phyloP scores from a whole-genome alignment of 1,284 basidiomycete genomes.

The Sporisorium sorghi region DNA sequence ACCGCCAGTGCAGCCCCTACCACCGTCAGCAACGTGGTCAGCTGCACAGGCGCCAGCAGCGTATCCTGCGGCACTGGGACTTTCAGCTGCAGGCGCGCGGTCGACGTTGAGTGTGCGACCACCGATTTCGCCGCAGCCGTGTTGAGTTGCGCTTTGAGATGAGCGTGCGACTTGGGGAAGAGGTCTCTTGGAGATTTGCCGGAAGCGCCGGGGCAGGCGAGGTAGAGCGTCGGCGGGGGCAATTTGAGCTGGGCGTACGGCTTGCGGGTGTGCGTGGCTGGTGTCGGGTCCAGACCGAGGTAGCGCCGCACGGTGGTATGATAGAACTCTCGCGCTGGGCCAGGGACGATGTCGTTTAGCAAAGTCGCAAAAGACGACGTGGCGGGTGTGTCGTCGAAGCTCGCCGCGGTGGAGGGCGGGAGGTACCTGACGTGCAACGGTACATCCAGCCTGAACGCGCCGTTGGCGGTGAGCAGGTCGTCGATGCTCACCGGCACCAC shows the following conservation, averaged over 20 bases:
- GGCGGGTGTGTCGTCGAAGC: background rate
- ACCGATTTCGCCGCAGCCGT: background rate
- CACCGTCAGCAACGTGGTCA: constrained; percentile 14
- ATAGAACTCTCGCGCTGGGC: background rate
- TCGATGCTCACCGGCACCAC: constrained; percentile 5
- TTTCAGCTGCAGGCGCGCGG: background rate
- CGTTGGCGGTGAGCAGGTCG: constrained; percentile 6
- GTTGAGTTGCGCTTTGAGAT: background rate
- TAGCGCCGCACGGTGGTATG: background rate
- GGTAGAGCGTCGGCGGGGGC: constrained; percentile 10
- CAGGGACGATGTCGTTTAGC: constrained; percentile 14
- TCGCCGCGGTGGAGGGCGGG: background rate
- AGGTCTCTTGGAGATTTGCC: background rate
- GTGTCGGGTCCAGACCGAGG: background rate
- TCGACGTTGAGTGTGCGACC: background rate
- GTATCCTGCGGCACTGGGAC: constrained; percentile 7
- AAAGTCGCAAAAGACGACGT: background rate
- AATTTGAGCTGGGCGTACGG: background rate
- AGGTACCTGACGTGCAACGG: constrained; percentile 31
- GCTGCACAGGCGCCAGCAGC: constrained; percentile 9
- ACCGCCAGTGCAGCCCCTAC: background rate
- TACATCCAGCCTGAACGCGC: constrained; percentile 3
- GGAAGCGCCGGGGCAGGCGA: constrained; percentile 16
- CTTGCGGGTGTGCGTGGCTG: background rate
- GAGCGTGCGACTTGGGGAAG: constrained; percentile 24